Evolutionary conservation across 805 yeast species (phyloP), one percentile per base, ranked within the genome.

Genomic region (Maudiozyma bulderi): DNA sequence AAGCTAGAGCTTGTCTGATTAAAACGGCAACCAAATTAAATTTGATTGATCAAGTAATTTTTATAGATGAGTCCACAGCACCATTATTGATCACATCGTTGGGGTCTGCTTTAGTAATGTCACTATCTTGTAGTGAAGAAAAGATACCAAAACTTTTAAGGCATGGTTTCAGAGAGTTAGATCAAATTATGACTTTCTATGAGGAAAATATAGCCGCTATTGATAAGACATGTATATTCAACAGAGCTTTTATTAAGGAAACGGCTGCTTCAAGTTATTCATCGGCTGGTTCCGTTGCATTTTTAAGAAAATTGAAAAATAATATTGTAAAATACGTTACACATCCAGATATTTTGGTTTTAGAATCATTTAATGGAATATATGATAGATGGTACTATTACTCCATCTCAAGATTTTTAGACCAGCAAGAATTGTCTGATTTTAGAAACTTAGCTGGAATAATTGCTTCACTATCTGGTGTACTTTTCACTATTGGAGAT

Each of bases 381-480:
- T 48, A 71, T 67, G 35, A 65, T 52, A 58, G 60, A 30, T 61
- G 66, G 64, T 47, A 53, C 31, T 54, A 43, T 11, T 54, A 53
- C 43, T 50, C 54, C 14, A 47, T 46, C 33, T 54, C 20, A 11
- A 45, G 43, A 29, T 57, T 54, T 29, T 47, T 69, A 3, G 53
- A 65, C 47, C 49, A 65, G 54, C 53, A 73, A 55, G 64, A 77
- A 60, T 50, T 64, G 30, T 51, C 66, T n/a, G 73, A 78, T 28
- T 79, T 80, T 62, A 70, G 84, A 53, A 83, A 81, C 58, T 81
- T 74, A 59, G 80, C 87, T 2, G 93, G 90, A 7, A 79, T 82
- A 51, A 61, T 86, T 51, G 86, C 87, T 3, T 77, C 87, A 0
- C 68, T 82, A 0, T 76, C 86, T 43, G 87, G 93, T 33, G 72